A percentile compares a stretch with the other conserved stretches of the same genome.
phyloP scores from a whole-genome alignment of 2,329 filamentous ascomycete species.

The Exophiala sideris region DNA sequence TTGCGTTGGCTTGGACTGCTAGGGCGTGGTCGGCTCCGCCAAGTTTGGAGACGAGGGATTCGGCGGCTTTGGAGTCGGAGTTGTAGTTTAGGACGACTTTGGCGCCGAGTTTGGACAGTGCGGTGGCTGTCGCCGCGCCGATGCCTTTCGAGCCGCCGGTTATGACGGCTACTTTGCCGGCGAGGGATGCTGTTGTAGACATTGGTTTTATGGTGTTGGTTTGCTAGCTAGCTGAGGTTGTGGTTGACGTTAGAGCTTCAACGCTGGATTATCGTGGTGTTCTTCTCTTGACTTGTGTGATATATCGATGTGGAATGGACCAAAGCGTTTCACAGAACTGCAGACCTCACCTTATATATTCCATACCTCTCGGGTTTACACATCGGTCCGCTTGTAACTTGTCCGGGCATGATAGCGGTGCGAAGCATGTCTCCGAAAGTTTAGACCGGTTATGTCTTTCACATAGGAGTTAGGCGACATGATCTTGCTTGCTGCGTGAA shows the following conservation, averaged over 20 bases:
- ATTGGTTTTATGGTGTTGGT: conserved; percentile 1
- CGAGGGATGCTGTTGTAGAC: conserved; percentile 10
- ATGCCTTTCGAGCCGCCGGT: conserved; percentile 43
- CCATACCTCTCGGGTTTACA: too few species aligned
- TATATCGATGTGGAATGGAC: background rate
- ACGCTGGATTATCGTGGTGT: background rate
- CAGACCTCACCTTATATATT: background rate
- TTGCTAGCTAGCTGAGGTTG: background rate
- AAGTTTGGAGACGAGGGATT: conserved; percentile 51
- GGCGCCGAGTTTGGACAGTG: conserved; percentile 41
- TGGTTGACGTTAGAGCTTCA: background rate
- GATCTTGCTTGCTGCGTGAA: too few species aligned
- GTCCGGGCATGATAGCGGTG: too few species aligned
- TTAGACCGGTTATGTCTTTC: too few species aligned
- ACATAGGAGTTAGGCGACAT: too few species aligned
- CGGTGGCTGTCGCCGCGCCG: conserved; percentile 38
- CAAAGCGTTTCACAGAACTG: conserved; percentile 7
- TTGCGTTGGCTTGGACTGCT: conserved; percentile 56
- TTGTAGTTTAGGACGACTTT: conserved; percentile 55
- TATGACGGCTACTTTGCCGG: conserved; percentile 35
- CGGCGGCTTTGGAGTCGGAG: conserved; percentile 54
- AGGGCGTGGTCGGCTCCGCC: conserved; percentile 42
- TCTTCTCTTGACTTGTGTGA: background rate
- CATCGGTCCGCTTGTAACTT: too few species aligned
- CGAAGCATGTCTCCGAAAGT: too few species aligned